Evolutionary conservation across 75 land plant genomes (phyloP), one percentile per base, ranked within the genome.

Genomic region (Pseudotsuga menziesii): DNA sequence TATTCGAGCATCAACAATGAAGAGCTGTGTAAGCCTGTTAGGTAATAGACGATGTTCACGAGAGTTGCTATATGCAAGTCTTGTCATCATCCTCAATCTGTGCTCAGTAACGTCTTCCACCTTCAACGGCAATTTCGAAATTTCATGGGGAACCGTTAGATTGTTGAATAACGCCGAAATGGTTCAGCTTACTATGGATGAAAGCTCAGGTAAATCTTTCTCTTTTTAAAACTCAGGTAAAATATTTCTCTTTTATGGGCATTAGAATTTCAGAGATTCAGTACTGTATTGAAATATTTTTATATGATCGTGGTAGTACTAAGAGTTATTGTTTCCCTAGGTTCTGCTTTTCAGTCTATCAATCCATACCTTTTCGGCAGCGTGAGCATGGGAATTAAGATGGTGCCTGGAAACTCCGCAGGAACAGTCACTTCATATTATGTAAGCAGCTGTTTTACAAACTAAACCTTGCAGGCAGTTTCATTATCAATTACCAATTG

Each of bases 381-480:
- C 58, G 78, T 91, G 29, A 78, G 59, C 0, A 70, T 89, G 87
- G 78, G 71, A 26, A 82, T 91, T 0, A 91, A 91, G 77, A 14
- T 89, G 3, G 79, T 86, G 0, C n/a, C 58, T 0, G 81, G 72
- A 16, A 72, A 86, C 26, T 83, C 87, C 15, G 78, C 89, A n/a
- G 89, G 91, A 73, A 82, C 88, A 54, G 89, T 91, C 8, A 87
- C 91, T 9, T 61, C 91, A 4, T 91, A 69, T 56, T 89, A 91
- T 74, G 93, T 91, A 86, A 80, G 79, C 54, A 57, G n/a, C n/a
- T n/a, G n/a, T n/a, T n/a, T n/a, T n/a, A 9, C 12, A 1, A 44
- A 26, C 29, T 16, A 29, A 3, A 62, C 4, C 3, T 3, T 62
- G 26, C 17, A 63, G 5, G 27, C 17, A 5, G 17, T 27, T 63